Percentiles rank a stretch among this genome's conserved stretches.
Conservation (phyloP, 129 eudicot genomes). For the Smallanthus sonchifolius region DNA sequence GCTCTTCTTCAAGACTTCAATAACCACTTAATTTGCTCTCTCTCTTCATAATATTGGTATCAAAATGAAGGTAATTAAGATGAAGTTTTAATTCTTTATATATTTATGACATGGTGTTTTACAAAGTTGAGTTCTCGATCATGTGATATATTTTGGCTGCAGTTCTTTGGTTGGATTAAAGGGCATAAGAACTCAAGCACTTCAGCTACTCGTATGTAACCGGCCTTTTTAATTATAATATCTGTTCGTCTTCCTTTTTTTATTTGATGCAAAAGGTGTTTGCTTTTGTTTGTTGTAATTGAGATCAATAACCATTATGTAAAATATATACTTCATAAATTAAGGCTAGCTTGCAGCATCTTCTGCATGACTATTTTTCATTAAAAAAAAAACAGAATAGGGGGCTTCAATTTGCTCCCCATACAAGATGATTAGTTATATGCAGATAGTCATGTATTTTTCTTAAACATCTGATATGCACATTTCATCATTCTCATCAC, state of each 20-base stretch:
- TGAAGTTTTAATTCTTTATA: too few relatives aligned
- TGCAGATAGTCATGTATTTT: too few relatives aligned
- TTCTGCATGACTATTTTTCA: neutral
- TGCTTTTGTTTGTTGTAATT: too few relatives aligned
- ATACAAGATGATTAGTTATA: too few relatives aligned
- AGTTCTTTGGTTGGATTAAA: constrained; percentile 92
- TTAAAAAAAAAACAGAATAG: too few relatives aligned
- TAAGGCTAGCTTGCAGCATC: neutral
- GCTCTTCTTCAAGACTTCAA: constrained; percentile 34
- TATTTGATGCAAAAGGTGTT: too few relatives aligned
- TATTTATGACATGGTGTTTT: too few relatives aligned
- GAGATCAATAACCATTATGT: neutral
- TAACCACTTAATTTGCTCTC: neutral
- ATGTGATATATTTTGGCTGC: constrained; percentile 34
- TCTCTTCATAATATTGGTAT: neutral
- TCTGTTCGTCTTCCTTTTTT: too few relatives aligned
- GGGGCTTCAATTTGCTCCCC: too few relatives aligned
- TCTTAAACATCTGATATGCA: too few relatives aligned
- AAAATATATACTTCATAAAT: neutral
- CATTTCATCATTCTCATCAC: neutral
- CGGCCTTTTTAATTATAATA: too few relatives aligned
- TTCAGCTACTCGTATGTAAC: constrained; percentile 45
- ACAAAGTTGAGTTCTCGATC: too few relatives aligned
- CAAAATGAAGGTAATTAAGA: constrained; percentile 55
- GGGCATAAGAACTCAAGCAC: constrained; percentile 36